A percentile compares a stretch with the other conserved stretches of the same genome.
Conservation (phyloP, 2,329 filamentous ascomycete species). For the Chaetothyriales sp. region DNA sequence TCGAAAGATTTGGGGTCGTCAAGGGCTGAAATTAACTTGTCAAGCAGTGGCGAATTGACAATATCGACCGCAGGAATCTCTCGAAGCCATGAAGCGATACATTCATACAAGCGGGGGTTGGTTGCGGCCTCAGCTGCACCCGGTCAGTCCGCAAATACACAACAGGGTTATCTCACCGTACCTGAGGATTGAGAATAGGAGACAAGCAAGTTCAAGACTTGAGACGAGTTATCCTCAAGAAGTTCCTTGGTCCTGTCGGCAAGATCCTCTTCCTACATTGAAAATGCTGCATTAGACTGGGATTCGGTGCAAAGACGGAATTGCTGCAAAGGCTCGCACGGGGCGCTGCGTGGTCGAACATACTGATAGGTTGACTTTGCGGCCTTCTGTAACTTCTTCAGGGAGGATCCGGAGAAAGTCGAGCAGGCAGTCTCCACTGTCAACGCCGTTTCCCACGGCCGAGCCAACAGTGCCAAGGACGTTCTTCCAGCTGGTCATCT, state of each 20-base stretch:
- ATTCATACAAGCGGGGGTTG: conserved; percentile 84
- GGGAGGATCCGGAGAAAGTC: conserved; percentile 94
- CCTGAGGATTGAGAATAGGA: conserved; percentile 85
- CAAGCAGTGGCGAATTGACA: conserved; percentile 70
- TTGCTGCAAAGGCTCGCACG: conserved; percentile 30
- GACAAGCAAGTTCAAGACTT: conserved; percentile 73
- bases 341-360: conserved; percentile 46
- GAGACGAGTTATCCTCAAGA: conserved; percentile 73
- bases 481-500: conserved; percentile 92
- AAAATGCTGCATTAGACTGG: conserved; percentile 35
- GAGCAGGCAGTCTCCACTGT: conserved; percentile 69
- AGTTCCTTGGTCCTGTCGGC: conserved; percentile 71
- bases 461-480: conserved; percentile 70
- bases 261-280: conserved; percentile 82
- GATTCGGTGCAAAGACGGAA: conserved; percentile 25
- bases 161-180: conserved; percentile 33
- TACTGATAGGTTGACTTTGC: conserved; percentile 98
- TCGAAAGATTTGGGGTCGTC: conserved; percentile 65
- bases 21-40: conserved; percentile 64
- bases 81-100: conserved; percentile 89
- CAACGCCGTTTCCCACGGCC: conserved; percentile 50
- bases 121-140: conserved; percentile 54
- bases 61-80: conserved; percentile 77
- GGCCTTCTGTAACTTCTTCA: conserved; percentile 96
- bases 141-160: conserved; percentile 12